A percentile compares a stretch with the other conserved stretches of the same genome.
Evolutionary conservation across 2,329 filamentous ascomycete genomes (phyloP).

Genomic region (Paramyrothecium roridum): DNA sequence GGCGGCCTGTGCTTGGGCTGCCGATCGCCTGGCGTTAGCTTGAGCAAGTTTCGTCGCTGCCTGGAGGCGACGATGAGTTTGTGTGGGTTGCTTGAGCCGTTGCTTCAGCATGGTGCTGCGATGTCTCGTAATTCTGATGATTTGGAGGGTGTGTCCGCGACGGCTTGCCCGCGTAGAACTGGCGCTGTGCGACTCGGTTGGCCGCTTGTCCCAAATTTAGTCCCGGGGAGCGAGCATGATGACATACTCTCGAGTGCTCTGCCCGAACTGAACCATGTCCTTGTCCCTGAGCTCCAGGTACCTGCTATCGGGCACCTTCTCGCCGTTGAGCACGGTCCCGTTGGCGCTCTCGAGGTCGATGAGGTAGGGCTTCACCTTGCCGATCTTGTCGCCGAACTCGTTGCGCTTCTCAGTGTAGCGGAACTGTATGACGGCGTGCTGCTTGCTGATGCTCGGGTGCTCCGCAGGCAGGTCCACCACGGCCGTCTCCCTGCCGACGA

Average conservation of each 20-base stretch:
- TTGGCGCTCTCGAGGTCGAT: slow-evolving; percentile 94
- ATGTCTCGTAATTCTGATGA: background rate
- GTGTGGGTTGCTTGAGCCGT: background rate
- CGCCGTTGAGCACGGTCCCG: slow-evolving; percentile 79
- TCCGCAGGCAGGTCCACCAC: slow-evolving; percentile 83
- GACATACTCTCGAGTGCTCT: slow-evolving; percentile 92
- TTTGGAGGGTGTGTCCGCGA: background rate
- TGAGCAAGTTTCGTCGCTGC: background rate
- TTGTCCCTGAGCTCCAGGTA: slow-evolving; percentile 86
- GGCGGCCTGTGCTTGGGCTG: background rate
- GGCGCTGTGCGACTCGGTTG: background rate
- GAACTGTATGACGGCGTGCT: slow-evolving; percentile 95
- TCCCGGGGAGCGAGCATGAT: slow-evolving; percentile 69
- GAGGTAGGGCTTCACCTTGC: slow-evolving; percentile 79
- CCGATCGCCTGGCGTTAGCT: background rate
- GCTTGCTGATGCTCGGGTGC: slow-evolving; percentile 90
- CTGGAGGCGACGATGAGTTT: background rate
- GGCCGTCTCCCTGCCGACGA: slow-evolving; percentile 75
- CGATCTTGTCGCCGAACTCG: slow-evolving; percentile 81
- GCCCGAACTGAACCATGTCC: slow-evolving; percentile 85
- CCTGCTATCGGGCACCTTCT: slow-evolving; percentile 67
- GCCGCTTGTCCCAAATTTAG: slow-evolving; percentile 13
- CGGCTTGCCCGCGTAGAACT: background rate
- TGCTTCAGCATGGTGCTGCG: background rate
- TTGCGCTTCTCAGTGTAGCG: slow-evolving; percentile 78